Evolutionary conservation across 352 stramenopile genomes (phyloP).

Genomic region (Discostella stelligera): DNA sequence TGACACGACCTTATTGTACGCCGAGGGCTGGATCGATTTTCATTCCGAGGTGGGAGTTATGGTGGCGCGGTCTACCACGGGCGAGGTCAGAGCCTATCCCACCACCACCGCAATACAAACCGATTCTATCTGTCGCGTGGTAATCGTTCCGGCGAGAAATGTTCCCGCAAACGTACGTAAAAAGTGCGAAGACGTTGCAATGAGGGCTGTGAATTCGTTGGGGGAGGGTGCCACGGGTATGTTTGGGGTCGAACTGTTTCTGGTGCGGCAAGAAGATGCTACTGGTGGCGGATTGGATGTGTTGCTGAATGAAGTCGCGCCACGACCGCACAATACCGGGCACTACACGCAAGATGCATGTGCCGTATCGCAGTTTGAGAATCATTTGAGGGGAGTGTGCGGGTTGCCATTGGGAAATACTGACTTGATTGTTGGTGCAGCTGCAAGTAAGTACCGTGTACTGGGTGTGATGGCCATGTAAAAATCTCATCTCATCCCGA

Average conservation of each 20-base stretch:
- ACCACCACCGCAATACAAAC: slow-evolving; percentile 95
- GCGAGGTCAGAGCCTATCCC: slow-evolving; percentile 87
- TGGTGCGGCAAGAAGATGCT: slow-evolving; percentile 78
- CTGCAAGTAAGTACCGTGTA: slow-evolving; percentile 63
- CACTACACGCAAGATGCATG: slow-evolving; percentile 99
- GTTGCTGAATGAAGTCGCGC: slow-evolving; percentile 96
- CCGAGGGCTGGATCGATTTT: slow-evolving; percentile 97
- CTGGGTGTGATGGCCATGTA: neutral
- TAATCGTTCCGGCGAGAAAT: slow-evolving; percentile 89
- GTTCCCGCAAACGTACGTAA: slow-evolving; percentile 52
- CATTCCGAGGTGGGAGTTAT: slow-evolving; percentile 95
- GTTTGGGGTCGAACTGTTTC: slow-evolving; percentile 98
- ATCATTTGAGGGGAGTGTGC: slow-evolving; percentile 93
- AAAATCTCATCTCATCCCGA: neutral
- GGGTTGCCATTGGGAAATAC: slow-evolving; percentile 92
- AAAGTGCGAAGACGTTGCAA: slow-evolving; percentile 66
- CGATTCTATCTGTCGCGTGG: slow-evolving; percentile 96
- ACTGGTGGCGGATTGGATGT: slow-evolving; percentile 76
- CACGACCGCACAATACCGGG: slow-evolving; percentile 97
- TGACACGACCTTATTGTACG: slow-evolving; percentile 82
- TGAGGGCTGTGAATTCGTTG: slow-evolving; percentile 62
- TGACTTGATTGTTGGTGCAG: slow-evolving; percentile 87
- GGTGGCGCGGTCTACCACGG: slow-evolving; percentile 87
- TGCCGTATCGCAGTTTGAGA: slow-evolving; percentile 97
- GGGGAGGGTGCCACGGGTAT: slow-evolving; percentile 81